These are phyloP conservation scores for Pholiota adiposa DNA, from an alignment of 1,284 basidiomycete species.

Conservation along the genomic window DNA sequence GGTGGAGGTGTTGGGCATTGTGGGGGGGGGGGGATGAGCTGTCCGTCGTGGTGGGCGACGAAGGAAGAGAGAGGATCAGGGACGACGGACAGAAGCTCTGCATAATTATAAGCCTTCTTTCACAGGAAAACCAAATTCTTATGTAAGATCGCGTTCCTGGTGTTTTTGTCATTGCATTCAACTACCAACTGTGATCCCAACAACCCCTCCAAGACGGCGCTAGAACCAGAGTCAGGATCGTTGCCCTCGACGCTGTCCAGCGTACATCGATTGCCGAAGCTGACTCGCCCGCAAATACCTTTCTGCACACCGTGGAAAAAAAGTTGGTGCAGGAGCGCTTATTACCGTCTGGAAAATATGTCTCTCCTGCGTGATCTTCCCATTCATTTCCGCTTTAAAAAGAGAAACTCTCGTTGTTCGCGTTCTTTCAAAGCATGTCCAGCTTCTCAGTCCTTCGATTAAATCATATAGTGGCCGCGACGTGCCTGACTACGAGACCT, in stretches of 20 bases:
- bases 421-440: conserved; percentile 9
- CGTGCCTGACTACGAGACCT: conserved; percentile 1
- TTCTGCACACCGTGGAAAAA: conserved; percentile 4
- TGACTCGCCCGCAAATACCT: neutral
- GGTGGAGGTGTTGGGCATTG: conserved; percentile 31
- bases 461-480: neutral
- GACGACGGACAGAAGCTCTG: conserved; percentile 19
- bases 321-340: neutral
- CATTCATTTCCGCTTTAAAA: conserved; percentile 18
- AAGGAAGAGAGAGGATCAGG: conserved; percentile 26
- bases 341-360: neutral
- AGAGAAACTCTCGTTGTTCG: neutral
- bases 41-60: conserved; percentile 18
- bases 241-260: neutral
- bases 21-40: conserved; percentile 8
- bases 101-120: conserved; percentile 24
- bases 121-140: conserved; percentile 24
- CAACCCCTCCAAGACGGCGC: neutral
- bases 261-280: neutral
- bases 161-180: neutral
- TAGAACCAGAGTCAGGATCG: neutral
- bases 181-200: neutral
- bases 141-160: conserved; percentile 29
- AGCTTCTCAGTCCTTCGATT: conserved; percentile 1
- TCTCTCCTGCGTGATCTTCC: neutral